A percentile compares a stretch with the other conserved stretches of the same genome.
phyloP scores from a whole-genome alignment of 2,329 filamentous ascomycete genomes.

The Claviceps pazoutovae region DNA sequence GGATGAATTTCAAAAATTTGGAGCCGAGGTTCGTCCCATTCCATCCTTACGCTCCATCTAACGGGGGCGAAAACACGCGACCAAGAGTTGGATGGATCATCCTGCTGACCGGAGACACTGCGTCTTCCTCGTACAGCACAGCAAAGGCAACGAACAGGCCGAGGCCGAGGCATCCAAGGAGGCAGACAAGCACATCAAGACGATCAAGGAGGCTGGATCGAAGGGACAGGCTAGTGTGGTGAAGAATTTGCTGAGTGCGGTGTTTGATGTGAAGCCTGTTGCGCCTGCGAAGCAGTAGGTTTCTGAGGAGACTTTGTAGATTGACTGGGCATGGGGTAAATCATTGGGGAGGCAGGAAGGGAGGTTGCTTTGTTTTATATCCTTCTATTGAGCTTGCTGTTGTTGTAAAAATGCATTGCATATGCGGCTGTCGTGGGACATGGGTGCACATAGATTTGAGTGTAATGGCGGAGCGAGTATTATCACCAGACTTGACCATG shows the following conservation, averaged over 20 bases:
- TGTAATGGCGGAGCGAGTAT: background rate
- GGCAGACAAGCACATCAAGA: slow-evolving; percentile 65
- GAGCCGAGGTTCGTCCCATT: slow-evolving; percentile 46
- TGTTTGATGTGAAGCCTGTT: slow-evolving; percentile 69
- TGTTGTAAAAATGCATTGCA: background rate
- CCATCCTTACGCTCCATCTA: background rate
- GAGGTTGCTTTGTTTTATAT: background rate
- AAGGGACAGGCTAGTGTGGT: slow-evolving; percentile 70
- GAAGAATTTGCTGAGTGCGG: slow-evolving; percentile 69
- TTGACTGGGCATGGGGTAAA: background rate
- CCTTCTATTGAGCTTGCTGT: background rate
- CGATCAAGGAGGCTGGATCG: slow-evolving; percentile 68
- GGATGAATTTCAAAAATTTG: slow-evolving; percentile 86
- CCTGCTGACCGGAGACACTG: too few species aligned
- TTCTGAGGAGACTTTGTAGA: too few species aligned
- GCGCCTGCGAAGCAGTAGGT: slow-evolving; percentile 22
- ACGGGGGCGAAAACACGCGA: background rate
- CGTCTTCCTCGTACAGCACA: slow-evolving; percentile 48
- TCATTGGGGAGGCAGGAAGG: background rate
- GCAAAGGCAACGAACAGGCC: slow-evolving; percentile 71
- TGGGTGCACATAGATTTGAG: background rate
- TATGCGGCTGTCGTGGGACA: background rate
- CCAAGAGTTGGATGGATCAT: too few species aligned
- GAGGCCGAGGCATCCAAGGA: slow-evolving; percentile 68
- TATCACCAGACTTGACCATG: too few species aligned